Base-by-base conservation (phyloP, 2,329 filamentous ascomycete genomes). In the Fusarium albosuccineum region DNA sequence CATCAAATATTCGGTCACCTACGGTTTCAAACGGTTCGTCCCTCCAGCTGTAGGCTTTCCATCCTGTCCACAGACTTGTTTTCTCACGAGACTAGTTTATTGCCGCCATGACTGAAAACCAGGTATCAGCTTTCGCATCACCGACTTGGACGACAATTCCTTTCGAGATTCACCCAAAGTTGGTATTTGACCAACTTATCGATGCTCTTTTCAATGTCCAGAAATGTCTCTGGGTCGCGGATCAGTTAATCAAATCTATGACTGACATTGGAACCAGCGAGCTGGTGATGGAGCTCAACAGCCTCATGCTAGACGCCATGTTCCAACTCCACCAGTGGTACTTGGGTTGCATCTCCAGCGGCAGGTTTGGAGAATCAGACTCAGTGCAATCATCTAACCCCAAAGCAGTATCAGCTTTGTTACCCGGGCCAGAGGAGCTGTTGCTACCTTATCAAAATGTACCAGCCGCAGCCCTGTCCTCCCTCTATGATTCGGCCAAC, bases 1-100 rank as follows among this genome's bases (percentile, higher is more conserved):
- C 56, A 63, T 5, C 56, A 63, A 3, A 10, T 63, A 16, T 63
- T 63, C 9, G 51, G 50, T n/a, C 60, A 63, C 42, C n/a, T 63
- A 9, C 56, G 60, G 9, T 45, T 63, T 22, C 60, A 63, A 14
- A 42, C 51, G 26, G 60, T 56, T 4, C 9, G 60, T 52, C 37
- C 39, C 2, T 13, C 30, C n/a, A 8, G 11, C 14, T 2, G 6
- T n/a, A 22, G 22, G 22, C 1, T 1, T 34, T 14, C 11, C 17
- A 4, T 14, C n/a, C n/a, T 17, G 16, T 52, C 4, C 3, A 30
- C 36, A 55, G 30, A 60, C 44, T 8, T 14, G 13, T 6, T 7
- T 22, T 37, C 9, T 27, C 8, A 6, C 26, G 39, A 50, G 14
- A 45, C 16, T 51, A 62, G 60, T 60, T 63, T 26, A 26, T 60